Base-by-base conservation (phyloP, 2,329 filamentous ascomycete genomes). In the Diaporthe velutina region DNA sequence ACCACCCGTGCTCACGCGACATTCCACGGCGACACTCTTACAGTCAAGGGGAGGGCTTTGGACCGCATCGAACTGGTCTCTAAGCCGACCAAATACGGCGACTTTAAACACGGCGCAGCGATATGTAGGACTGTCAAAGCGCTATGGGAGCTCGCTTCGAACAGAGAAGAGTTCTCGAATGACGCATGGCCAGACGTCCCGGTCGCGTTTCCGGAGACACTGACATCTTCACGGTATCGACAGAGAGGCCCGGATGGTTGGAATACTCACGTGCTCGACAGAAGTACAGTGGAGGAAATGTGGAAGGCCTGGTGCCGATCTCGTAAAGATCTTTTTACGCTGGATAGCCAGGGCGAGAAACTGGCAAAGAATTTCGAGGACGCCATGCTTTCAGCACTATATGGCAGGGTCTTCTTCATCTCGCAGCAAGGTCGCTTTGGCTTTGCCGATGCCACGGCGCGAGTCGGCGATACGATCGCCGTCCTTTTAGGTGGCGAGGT, bases 361-460 rank as follows among this genome's bases (percentile, higher is more conserved):
- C 0, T 68, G n/a, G n/a, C 45, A 2, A 68, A 68, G 64, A 54
- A n/a, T 12, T 68, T 68, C 5, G 64, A 54, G n/a, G 64, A 54
- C 10, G 64, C 64, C 15, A 28, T 68, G 64, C 64, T 38, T 12
- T 40, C 45, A 12, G 64, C 64, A 1, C 2, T 68, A 19, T 68
- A 68, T 13, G 64, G 64, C 13, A 68, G 33, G 30, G 48, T n/a
- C 10, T 68, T 68, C 8, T 68, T 68, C 50, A 7, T 68, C 33
- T 68, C 64, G 15, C n/a, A 40, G 8, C 64, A 68, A 15, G 64
- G 64, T 7, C 48, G 48, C 7, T 68, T 68, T 54, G 64, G 64
- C 13, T 28, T 68, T 22, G 45, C 48, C 2, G 64, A 68, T n/a
- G 45, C 48, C 2, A 54, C 64, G 15, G 64, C 64, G 22, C 45